Evolutionary conservation across 495 filamentous ascomycete species (phyloP).

Genomic region (Mytilinidion resinicola): DNA sequence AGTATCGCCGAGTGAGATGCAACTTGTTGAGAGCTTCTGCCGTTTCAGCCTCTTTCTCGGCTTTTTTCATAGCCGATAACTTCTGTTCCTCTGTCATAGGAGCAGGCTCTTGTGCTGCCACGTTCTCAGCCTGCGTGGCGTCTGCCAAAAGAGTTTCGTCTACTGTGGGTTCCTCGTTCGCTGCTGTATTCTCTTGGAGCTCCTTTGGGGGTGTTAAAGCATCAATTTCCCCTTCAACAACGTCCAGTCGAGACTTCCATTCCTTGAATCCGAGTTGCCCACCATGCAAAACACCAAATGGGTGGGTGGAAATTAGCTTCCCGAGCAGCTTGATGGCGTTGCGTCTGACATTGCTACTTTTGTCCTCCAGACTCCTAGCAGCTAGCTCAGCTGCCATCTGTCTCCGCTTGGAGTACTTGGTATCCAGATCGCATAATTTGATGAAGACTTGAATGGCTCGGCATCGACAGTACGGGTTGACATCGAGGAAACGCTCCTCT

Average conservation of each 20-base stretch:
- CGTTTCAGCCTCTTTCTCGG: conserved; percentile 62
- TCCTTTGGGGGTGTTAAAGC: conserved; percentile 77
- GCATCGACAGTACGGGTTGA: conserved; percentile 94
- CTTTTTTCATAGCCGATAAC: conserved; percentile 56
- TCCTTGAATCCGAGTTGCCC: conserved; percentile 77
- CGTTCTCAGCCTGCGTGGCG: conserved; percentile 70
- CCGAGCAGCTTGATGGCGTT: conserved; percentile 92
- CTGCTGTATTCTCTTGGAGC: conserved; percentile 50
- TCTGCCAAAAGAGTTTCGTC: conserved; percentile 81
- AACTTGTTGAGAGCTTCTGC: conserved; percentile 79
- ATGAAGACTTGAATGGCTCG: conserved; percentile 88
- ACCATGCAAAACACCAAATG: conserved; percentile 86
- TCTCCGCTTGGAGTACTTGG: conserved; percentile 83
- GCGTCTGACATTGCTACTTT: conserved; percentile 91
- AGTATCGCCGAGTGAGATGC: conserved; percentile 83
- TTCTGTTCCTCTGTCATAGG: conserved; percentile 54
- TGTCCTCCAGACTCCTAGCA: conserved; percentile 85
- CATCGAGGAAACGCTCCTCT: conserved; percentile 90
- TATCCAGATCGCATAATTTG: conserved; percentile 84
- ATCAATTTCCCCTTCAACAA: conserved; percentile 73
- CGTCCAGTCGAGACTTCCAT: conserved; percentile 72
- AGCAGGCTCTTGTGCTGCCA: conserved; percentile 53
- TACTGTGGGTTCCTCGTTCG: conserved; percentile 51
- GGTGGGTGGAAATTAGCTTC: conserved; percentile 83
- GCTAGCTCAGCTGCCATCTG: conserved; percentile 82